These are phyloP conservation scores for Picea mariana DNA, from an alignment of 83 land plant species.

Conservation along the genomic window DNA sequence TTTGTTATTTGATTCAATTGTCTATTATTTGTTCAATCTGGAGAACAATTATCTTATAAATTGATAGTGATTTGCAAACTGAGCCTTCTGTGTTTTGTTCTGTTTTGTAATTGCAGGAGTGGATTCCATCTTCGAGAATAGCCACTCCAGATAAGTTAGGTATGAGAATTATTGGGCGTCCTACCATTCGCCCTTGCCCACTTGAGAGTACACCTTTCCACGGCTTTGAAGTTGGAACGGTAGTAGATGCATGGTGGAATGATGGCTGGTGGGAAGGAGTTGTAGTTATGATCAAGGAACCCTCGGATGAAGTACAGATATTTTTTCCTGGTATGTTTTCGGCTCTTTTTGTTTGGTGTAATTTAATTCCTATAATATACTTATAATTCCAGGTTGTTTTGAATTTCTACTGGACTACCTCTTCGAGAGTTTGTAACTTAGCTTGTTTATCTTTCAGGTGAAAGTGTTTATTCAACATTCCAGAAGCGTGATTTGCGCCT, in stretches of 20 bases:
- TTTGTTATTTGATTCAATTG: conserved; percentile 17
- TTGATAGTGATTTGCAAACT: background rate
- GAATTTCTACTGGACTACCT: background rate
- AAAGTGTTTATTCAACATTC: conserved; percentile 30
- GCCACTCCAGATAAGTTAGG: conserved; percentile 47
- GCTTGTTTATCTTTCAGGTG: conserved; percentile 44
- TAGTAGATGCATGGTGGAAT: conserved; percentile 80
- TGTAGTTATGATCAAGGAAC: conserved; percentile 30
- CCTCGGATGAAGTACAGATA: conserved; percentile 37
- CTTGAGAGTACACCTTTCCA: conserved; percentile 15
- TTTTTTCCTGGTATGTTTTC: conserved; percentile 62
- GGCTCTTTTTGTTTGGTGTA: background rate
- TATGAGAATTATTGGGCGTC: conserved; percentile 44
- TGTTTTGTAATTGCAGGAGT: conserved; percentile 45
- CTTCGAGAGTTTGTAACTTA: background rate
- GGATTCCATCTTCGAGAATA: conserved; percentile 47
- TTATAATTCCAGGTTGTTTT: background rate
- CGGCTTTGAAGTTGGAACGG: conserved; percentile 40
- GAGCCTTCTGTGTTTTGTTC: conserved; percentile 11
- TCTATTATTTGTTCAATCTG: background rate
- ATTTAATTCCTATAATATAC: background rate
- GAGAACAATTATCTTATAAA: background rate
- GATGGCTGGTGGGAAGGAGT: conserved; percentile 95
- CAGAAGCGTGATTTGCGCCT: conserved; percentile 33
- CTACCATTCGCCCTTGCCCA: conserved; percentile 43